Percentiles rank a stretch among this genome's conserved stretches.
These are phyloP conservation scores for Leonotis leonurus DNA, from an alignment of 257 asterid genomes.

Conservation along the genomic window DNA sequence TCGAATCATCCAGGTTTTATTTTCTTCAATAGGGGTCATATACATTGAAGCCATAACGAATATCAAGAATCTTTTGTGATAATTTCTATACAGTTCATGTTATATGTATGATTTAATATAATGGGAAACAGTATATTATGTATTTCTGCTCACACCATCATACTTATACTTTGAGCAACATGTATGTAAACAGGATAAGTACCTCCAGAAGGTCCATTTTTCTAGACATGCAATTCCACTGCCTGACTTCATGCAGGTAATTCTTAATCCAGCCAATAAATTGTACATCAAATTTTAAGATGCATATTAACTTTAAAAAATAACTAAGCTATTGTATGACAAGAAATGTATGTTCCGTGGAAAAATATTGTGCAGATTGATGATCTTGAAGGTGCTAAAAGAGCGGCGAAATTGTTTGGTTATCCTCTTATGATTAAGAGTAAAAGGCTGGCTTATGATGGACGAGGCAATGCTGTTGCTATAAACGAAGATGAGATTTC, in stretches of 20 bases:
- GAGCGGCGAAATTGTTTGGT: constrained; percentile 72
- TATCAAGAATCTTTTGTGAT: not conserved
- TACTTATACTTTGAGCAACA: constrained; percentile 1
- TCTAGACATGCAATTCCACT: constrained; percentile 69
- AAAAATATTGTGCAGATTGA: constrained; percentile 50
- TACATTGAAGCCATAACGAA: not conserved
- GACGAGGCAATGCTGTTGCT: constrained; percentile 96
- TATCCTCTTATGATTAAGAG: constrained; percentile 96
- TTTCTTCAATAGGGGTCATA: not conserved
- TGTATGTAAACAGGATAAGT: constrained; percentile 64
- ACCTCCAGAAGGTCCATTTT: constrained; percentile 93
- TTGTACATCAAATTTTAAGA: not conserved
- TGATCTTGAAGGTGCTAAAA: constrained; percentile 70
- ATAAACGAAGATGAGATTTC: constrained; percentile 52
- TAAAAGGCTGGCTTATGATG: constrained; percentile 92
- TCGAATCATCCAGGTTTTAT: constrained; percentile 71
- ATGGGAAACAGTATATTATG: no score
- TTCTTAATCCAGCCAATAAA: not conserved
- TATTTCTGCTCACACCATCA: not conserved
- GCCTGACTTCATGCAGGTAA: constrained; percentile 80
- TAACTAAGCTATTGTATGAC: not conserved
- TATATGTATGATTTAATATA: not conserved
- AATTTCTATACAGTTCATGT: not conserved
- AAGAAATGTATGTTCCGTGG: not conserved
- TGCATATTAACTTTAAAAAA: not conserved